phyloP scores from a whole-genome alignment of 805 yeast genomes.

The Kuraishia ogatae region DNA sequence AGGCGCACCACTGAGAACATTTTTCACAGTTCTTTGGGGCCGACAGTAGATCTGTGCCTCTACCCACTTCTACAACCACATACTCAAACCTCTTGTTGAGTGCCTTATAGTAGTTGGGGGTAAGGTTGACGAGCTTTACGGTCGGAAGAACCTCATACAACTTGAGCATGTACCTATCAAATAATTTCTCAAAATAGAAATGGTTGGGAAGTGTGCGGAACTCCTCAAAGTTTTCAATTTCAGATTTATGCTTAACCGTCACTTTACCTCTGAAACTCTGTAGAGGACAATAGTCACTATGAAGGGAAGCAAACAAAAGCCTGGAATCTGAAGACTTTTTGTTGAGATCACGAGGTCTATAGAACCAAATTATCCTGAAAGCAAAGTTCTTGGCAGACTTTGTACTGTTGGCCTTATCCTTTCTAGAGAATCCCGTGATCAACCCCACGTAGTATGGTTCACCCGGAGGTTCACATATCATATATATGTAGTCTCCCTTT shows the following conservation, averaged over 20 bases:
- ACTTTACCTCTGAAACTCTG: slow-evolving; percentile 69
- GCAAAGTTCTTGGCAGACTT: slow-evolving; percentile 44
- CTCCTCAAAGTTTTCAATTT: slow-evolving; percentile 48
- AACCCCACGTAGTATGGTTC: slow-evolving; percentile 90
- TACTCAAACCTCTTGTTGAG: slow-evolving; percentile 61
- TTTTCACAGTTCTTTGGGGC: slow-evolving; percentile 63
- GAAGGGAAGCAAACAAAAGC: slow-evolving; percentile 74
- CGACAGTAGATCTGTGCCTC: slow-evolving; percentile 52
- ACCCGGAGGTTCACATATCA: slow-evolving; percentile 88
- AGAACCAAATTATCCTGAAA: slow-evolving; percentile 83
- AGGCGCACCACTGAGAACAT: slow-evolving; percentile 81
- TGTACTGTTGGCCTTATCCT: slow-evolving; percentile 20
- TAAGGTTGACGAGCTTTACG: slow-evolving; percentile 42
- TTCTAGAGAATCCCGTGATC: slow-evolving; percentile 59
- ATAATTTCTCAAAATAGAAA: slow-evolving; percentile 80
- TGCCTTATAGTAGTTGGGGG: slow-evolving; percentile 52
- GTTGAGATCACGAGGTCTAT: slow-evolving; percentile 79
- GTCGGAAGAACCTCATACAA: slow-evolving; percentile 77
- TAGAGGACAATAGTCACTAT: slow-evolving; percentile 75
- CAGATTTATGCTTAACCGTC: slow-evolving; percentile 58
- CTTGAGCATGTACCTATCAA: slow-evolving; percentile 77
- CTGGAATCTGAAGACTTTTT: slow-evolving; percentile 64
- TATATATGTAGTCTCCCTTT: slow-evolving; percentile 64
- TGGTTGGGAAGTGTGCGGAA: slow-evolving; percentile 53
- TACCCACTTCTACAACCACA: slow-evolving; percentile 64